A percentile compares a stretch with the other conserved stretches of the same genome.
These are phyloP conservation scores for Ganoderma sinense DNA, from an alignment of 1,284 basidiomycete genomes.

Conservation along the genomic window DNA sequence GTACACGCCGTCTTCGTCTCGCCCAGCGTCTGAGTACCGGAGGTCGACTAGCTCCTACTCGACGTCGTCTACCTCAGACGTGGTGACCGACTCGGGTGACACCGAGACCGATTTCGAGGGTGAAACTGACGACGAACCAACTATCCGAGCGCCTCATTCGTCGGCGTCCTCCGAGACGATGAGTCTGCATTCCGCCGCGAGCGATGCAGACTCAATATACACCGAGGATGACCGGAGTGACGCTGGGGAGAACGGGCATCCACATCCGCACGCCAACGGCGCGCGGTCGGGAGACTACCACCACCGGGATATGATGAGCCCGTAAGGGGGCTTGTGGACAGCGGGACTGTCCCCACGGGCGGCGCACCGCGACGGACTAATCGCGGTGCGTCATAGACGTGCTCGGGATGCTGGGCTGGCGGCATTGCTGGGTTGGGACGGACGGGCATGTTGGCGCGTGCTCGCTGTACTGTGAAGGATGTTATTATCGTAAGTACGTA, in stretches of 20 bases:
- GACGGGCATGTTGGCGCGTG: not conserved
- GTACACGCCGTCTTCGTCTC: constrained; percentile 30
- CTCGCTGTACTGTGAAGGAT: constrained; percentile 19
- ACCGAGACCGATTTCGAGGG: constrained; percentile 59
- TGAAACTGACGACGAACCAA: constrained; percentile 80
- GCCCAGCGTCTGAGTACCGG: constrained; percentile 30
- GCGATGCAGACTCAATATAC: constrained; percentile 39
- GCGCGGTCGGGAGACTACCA: constrained; percentile 27
- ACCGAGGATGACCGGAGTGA: constrained; percentile 37
- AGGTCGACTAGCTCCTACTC: constrained; percentile 36
- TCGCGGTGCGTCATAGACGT: constrained; percentile 23
- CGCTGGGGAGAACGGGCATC: constrained; percentile 20
- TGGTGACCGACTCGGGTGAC: constrained; percentile 45
- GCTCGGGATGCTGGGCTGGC: constrained; percentile 18
- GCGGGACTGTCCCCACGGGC: constrained; percentile 15
- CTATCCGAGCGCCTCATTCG: constrained; percentile 62
- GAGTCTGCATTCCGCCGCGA: constrained; percentile 43
- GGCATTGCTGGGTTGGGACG: constrained; percentile 13
- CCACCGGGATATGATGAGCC: constrained; percentile 34
- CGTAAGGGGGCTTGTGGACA: constrained; percentile 24
- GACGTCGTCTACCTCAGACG: constrained; percentile 39
- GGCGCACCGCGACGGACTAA: constrained; percentile 9
- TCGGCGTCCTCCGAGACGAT: constrained; percentile 46
- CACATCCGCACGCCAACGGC: constrained; percentile 21
- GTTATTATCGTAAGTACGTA: constrained; percentile 24